Evolutionary conservation across 805 yeast genomes (phyloP).

Genomic region (Priceomyces carsonii): DNA sequence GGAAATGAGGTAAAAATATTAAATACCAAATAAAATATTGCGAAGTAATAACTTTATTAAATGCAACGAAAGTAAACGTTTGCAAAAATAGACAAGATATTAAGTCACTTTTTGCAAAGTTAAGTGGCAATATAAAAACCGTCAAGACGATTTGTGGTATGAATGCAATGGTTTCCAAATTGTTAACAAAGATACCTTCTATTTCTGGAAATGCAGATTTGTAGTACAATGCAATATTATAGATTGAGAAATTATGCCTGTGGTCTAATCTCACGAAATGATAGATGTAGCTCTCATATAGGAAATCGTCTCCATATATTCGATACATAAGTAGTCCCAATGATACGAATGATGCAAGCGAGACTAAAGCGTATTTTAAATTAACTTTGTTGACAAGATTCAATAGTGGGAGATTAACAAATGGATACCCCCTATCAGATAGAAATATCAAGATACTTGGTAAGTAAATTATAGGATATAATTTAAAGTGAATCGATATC

Average conservation of each 20-base stretch:
- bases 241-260: constrained; percentile 90
- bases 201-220: constrained; percentile 40
- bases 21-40: constrained; percentile 96
- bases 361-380: constrained; percentile 27
- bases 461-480: constrained; percentile 86
- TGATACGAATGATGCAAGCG: constrained; percentile 43
- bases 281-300: constrained; percentile 77
- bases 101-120: constrained; percentile 31
- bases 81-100: constrained; percentile 39
- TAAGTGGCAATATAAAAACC: constrained; percentile 57
- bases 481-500: constrained; percentile 80
- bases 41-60: constrained; percentile 73
- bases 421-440: constrained; percentile 19
- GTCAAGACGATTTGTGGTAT: constrained; percentile 76
- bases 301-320: constrained; percentile 71
- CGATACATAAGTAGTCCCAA: constrained; percentile 63
- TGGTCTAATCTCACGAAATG: constrained; percentile 86
- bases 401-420: constrained; percentile 26
- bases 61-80: constrained; percentile 45
- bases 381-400: constrained; percentile 41
- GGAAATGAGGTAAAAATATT: constrained; percentile 74
- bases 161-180: constrained; percentile 65
- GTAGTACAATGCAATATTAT: constrained; percentile 72
- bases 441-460: constrained; percentile 64
- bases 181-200: constrained; percentile 6